Base-by-base conservation (phyloP, 1,284 basidiomycete species). In the Papiliotrema laurentii region DNA sequence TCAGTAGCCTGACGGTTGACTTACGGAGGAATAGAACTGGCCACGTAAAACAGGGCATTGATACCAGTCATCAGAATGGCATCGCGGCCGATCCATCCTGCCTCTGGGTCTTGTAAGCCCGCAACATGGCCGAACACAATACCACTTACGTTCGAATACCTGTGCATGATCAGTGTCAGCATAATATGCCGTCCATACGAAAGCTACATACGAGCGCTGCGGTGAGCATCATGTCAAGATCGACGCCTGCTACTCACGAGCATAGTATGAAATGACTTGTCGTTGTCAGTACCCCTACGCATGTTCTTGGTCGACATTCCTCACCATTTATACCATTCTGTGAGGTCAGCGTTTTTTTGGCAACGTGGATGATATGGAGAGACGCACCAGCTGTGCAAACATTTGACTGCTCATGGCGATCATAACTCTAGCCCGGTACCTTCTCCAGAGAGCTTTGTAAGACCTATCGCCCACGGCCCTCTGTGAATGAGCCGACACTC, bases 351-450 rank as follows among this genome's bases (percentile, higher is more conserved):
- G 45, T 11, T 48, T 22, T 30, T 24, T 34, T 34, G 35, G 9
- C n/a, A n/a, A n/a, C n/a, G n/a, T n/a, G n/a, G n/a, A n/a, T n/a
- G n/a, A n/a, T n/a, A 30, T 35, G 10, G 9, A 45, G 35, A 24
- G 10, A 77, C 83, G 59, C 58, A 89, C 87, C 59, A 97, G 76
- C 73, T 97, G 94, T 41, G 93, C 93, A 71, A 97, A 97, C 49
- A 88, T 86, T 71, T 97, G 94, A 55, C 89, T 90, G 18, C 89
- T 92, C 89, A 94, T 94, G n/a, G 93, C 94, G 52, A 97, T 83
- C 56, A 97, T 72, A 5, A 97, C 92, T 39, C 93, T 82, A 38
- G 85, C 83, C 60, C 87, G 86, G 73, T 97, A 97, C 57, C 83
- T 81, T 60, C 74, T 83, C 89, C 91, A 96, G 83, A 97, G 89